Evolutionary conservation across 768 basidiomycete species (phyloP).

Genomic region (Clavulina sp.): DNA sequence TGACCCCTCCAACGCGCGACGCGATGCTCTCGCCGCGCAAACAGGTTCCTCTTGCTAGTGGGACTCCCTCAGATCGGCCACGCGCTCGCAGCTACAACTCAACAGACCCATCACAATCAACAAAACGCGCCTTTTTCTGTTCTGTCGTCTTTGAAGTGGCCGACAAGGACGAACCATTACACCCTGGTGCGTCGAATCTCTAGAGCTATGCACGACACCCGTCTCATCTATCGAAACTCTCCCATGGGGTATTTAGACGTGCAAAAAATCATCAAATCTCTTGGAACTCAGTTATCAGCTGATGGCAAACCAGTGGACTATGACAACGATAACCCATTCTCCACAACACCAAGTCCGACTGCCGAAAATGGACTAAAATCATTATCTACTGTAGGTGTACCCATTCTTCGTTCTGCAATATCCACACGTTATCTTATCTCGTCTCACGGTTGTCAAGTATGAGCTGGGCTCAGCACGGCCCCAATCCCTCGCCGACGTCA

Average conservation of each 20-base stretch:
- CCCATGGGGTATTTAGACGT: conserved; percentile 33
- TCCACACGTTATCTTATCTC: not conserved
- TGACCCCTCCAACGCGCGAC: not conserved
- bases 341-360: not conserved
- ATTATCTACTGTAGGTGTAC: conserved; percentile 7
- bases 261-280: conserved; percentile 57
- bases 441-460: not conserved
- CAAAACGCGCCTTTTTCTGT: conserved; percentile 73
- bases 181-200: conserved; percentile 31
- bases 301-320: not conserved
- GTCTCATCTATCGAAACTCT: conserved; percentile 9
- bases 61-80: not conserved
- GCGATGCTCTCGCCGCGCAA: conserved; percentile 1
- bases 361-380: not conserved
- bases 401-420: not conserved
- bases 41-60: not conserved
- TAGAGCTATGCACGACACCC: conserved; percentile 11
- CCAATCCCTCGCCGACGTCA: conserved; percentile 48
- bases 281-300: conserved; percentile 42
- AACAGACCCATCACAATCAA: conserved; percentile 20
- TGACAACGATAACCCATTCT: not conserved
- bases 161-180: conserved; percentile 47
- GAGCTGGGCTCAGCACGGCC: conserved; percentile 46
- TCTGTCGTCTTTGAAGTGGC: conserved; percentile 80
- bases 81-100: not conserved